Evolutionary conservation across 2,329 filamentous ascomycete species (phyloP).

Genomic region (Monosporascus sp.): DNA sequence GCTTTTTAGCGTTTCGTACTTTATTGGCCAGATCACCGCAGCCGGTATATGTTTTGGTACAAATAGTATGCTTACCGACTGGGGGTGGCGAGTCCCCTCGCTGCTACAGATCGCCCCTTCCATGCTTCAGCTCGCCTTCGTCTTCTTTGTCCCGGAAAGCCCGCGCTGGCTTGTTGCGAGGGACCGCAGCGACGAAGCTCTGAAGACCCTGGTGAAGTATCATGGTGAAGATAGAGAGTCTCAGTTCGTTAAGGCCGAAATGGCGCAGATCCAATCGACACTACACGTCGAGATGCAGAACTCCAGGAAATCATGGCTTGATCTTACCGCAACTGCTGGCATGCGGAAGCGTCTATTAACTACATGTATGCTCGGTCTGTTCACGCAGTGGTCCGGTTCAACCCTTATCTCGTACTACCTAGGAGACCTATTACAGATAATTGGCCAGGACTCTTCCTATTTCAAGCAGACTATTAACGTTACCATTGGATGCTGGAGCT

Average conservation of each 20-base stretch:
- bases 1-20: slow-evolving; percentile 55
- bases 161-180: slow-evolving; percentile 54
- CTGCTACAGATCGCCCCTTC: slow-evolving; percentile 42
- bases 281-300: slow-evolving; percentile 48
- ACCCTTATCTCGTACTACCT: slow-evolving; percentile 38
- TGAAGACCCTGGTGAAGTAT: slow-evolving; percentile 40
- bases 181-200: slow-evolving; percentile 45
- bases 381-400: slow-evolving; percentile 37
- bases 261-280: slow-evolving; percentile 51
- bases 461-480: slow-evolving; percentile 44
- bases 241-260: slow-evolving; percentile 48
- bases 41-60: slow-evolving; percentile 48
- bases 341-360: slow-evolving; percentile 35
- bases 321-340: slow-evolving; percentile 36
- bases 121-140: slow-evolving; percentile 33
- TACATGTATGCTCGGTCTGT: slow-evolving; percentile 33
- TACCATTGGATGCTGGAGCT: slow-evolving; percentile 38
- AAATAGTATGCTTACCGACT: slow-evolving; percentile 31
- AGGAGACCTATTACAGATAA: slow-evolving; percentile 37
- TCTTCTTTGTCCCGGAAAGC: slow-evolving; percentile 52
- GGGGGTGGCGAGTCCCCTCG: slow-evolving; percentile 41
- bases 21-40: slow-evolving; percentile 46
- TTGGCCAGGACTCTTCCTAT: slow-evolving; percentile 35
- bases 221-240: slow-evolving; percentile 42
- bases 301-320: slow-evolving; percentile 40